These are phyloP conservation scores for Salix viminalis DNA, from an alignment of 345 rosid genomes.

Conservation along the genomic window DNA sequence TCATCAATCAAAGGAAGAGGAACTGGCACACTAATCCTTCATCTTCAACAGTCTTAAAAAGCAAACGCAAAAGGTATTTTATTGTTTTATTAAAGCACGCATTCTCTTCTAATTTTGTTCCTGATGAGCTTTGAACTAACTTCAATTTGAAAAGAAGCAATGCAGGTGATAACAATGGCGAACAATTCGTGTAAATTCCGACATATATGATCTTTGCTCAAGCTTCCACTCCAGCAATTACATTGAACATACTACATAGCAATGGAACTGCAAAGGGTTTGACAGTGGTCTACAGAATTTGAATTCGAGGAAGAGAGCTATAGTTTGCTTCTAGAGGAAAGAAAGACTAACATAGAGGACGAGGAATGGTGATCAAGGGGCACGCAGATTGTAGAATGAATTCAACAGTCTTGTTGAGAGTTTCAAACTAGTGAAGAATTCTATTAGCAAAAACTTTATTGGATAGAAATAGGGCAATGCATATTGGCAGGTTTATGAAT, in stretches of 20 bases:
- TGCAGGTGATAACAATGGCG: slow-evolving; percentile 85
- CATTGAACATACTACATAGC: background rate
- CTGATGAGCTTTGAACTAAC: slow-evolving; percentile 41
- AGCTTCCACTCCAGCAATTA: background rate
- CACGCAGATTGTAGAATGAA: slow-evolving; percentile 5
- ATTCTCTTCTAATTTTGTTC: background rate
- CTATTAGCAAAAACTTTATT: slow-evolving; percentile 21
- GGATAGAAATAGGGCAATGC: slow-evolving; percentile 5
- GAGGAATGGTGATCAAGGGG: background rate
- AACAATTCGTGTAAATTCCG: slow-evolving; percentile 43
- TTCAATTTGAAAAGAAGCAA: slow-evolving; percentile 55
- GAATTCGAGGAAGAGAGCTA: slow-evolving; percentile 7
- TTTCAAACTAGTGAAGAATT: slow-evolving; percentile 5
- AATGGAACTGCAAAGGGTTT: slow-evolving; percentile 9
- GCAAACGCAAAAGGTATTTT: slow-evolving; percentile 83
- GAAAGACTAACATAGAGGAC: slow-evolving; percentile 20
- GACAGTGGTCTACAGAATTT: background rate
- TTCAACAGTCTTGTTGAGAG: slow-evolving; percentile 4
- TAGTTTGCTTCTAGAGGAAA: slow-evolving; percentile 13
- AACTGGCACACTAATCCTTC: slow-evolving; percentile 98
- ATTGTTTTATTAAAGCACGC: background rate
- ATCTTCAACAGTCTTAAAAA: slow-evolving; percentile 67
- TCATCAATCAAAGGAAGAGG: slow-evolving; percentile 95
- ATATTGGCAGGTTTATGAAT: slow-evolving; percentile 29
- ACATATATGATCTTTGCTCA: background rate